phyloP scores from a whole-genome alignment of 192 early-diverging fungal species.

The Coemansia sp. region DNA sequence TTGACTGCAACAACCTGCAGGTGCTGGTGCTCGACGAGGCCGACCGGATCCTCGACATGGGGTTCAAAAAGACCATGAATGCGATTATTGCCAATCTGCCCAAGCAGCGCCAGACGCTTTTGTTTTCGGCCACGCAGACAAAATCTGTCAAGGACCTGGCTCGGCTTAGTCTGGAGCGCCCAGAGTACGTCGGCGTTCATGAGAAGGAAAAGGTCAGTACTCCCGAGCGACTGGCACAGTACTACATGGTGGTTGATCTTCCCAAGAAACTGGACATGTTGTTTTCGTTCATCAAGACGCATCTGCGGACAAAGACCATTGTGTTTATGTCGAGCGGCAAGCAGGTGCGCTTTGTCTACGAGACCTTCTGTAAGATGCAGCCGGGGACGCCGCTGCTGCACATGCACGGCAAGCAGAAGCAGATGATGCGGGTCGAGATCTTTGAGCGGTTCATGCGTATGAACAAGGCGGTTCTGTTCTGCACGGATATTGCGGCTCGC shows the following conservation, averaged over 20 bases:
- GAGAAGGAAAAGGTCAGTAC: conserved; percentile 78
- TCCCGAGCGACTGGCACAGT: conserved; percentile 77
- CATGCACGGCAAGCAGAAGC: conserved; percentile 97
- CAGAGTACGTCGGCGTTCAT: conserved; percentile 95
- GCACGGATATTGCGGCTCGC: conserved; percentile 94
- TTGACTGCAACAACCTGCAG: conserved; percentile 77
- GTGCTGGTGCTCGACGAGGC: conserved; percentile 80
- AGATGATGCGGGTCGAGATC: conserved; percentile 88
- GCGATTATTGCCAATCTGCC: conserved; percentile 84
- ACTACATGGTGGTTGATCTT: conserved; percentile 81
- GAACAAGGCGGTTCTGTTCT: conserved; percentile 77
- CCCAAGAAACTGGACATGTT: conserved; percentile 92
- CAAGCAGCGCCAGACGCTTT: conserved; percentile 78
- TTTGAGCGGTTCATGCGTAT: conserved; percentile 85
- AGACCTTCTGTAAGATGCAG: conserved; percentile 93
- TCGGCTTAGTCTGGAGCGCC: conserved; percentile 79
- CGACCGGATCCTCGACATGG: conserved; percentile 82
- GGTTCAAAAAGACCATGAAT: conserved; percentile 79
- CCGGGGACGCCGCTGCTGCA: conserved; percentile 88
- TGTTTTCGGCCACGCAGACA: conserved; percentile 98
- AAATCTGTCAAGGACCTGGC: conserved; percentile 94
- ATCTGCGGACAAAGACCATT: conserved; percentile 82
- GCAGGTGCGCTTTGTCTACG: conserved; percentile 91
- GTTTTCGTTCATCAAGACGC: conserved; percentile 93
- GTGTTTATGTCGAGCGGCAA: conserved; percentile 97